Conservation (phyloP, 1,284 basidiomycete species). For the Anthracocystis setariae region DNA sequence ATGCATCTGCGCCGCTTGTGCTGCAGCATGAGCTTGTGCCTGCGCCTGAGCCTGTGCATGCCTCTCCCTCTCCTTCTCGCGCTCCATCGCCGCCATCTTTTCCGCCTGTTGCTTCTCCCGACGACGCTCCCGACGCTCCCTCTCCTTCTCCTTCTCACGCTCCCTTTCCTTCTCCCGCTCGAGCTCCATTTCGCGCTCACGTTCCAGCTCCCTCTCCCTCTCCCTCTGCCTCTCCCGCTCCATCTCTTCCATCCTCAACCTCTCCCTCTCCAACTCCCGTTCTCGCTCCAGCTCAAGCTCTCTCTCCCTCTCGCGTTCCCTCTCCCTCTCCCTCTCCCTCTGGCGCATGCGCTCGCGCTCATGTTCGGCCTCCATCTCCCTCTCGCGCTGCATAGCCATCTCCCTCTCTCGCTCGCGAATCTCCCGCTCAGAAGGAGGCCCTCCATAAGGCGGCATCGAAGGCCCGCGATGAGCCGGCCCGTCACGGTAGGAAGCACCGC, state of each 20-base stretch:
- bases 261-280: constrained; percentile 27
- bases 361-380: constrained; percentile 28
- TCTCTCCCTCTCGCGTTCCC: constrained; percentile 33
- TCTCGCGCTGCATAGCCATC: constrained; percentile 23
- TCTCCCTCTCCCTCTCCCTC: constrained; percentile 20
- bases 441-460: constrained; percentile 32
- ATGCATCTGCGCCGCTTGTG: constrained; percentile 25
- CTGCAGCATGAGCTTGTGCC: constrained; percentile 44
- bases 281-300: constrained; percentile 26
- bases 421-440: constrained; percentile 23
- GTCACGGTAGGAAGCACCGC: constrained; percentile 19
- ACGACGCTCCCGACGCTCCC: constrained; percentile 38
- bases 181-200: constrained; percentile 31
- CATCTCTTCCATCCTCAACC: constrained; percentile 24
- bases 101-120: constrained; percentile 48
- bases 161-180: constrained; percentile 39
- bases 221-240: constrained; percentile 31
- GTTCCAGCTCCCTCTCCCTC: constrained; percentile 15
- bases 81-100: constrained; percentile 39
- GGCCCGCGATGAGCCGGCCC: constrained; percentile 24
- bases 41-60: constrained; percentile 39
- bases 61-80: constrained; percentile 36
- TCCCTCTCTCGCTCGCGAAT: constrained; percentile 31
- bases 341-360: constrained; percentile 32
- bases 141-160: constrained; percentile 40